Base-by-base conservation (phyloP, 2,329 filamentous ascomycete species). In the Neofusicoccum umdonicola region DNA sequence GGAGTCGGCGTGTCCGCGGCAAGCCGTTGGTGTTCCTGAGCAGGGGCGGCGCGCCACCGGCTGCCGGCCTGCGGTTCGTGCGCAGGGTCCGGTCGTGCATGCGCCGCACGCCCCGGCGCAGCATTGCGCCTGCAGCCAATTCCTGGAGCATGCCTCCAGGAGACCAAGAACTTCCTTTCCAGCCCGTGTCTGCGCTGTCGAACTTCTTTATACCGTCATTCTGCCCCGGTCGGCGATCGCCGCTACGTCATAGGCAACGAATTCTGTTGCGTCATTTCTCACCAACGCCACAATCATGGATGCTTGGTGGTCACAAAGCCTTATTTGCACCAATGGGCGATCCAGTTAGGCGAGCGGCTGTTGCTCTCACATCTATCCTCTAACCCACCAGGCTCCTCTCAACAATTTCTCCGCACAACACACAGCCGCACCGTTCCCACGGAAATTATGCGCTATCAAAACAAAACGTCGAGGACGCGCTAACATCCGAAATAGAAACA, bases 111-210 rank as follows among this genome's bases (percentile, higher is more conserved):
- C 27, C 27, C 27, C 4, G 27, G 27, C 27, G 27, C 6, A 31
- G 48, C 7, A 17, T 17, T 27, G 17, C 31, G 27, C 31, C 15
- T 7, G 4, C 34, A 17, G 31, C 48, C 72, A 8, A 77, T 73
- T 19, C 68, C 85, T 74, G 81, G 68, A 64, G 77, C 72, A 2
- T 13, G n/a, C 50, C 6, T 6, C 11, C n/a, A 39, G 4, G 12
- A 17, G 34, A 34, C 34, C 34, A 4, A 22, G 13, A 7, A 9
- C 8, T 3, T 17, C 17, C 34, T 22, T 13, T 37, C 4, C 11
- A 19, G 31, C 19, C 9, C 6, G 11, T 11, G 15, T 27, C 42
- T n/a, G 17, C 11, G 13, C 51, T 45, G 15, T 45, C n/a, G 8
- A 13, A 11, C 22, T 48, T 42, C 13, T 52, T 52, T 54, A 51